Percentiles rank a stretch among this genome's conserved stretches.
Evolutionary conservation across 495 filamentous ascomycete species (phyloP).

Genomic region (Elaphomyces granulatus): DNA sequence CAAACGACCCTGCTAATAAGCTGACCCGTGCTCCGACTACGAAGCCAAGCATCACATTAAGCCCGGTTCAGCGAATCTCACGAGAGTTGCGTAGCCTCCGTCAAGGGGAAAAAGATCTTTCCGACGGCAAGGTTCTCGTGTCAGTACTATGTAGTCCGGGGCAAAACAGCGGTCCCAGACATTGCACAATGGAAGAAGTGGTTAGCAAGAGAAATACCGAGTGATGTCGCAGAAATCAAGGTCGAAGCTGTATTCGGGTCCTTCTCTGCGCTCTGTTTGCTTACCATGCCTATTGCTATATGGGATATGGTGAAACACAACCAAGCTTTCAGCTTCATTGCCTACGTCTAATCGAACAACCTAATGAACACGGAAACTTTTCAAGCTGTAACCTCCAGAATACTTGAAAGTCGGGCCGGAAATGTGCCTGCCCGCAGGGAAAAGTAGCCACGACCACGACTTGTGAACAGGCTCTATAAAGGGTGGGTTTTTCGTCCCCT

Average conservation of each 20-base stretch:
- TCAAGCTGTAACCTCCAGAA: neutral
- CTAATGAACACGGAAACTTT: neutral
- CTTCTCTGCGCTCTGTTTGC: conserved; percentile 1
- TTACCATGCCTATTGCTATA: conserved; percentile 3
- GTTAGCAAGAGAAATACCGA: conserved; percentile 1
- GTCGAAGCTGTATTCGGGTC: conserved; percentile 3
- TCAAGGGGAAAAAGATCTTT: neutral
- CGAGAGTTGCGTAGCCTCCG: neutral
- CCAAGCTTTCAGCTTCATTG: conserved; percentile 3
- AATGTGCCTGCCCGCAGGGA: too few relatives aligned
- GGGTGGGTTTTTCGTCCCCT: too few relatives aligned
- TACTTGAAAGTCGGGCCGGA: neutral
- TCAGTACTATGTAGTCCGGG: neutral
- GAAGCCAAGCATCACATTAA: conserved; percentile 1
- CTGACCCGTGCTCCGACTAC: neutral
- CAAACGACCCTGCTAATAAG: conserved; percentile 2
- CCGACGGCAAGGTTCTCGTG: conserved; percentile 4
- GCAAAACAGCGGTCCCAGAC: conserved; percentile 1
- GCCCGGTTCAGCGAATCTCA: neutral
- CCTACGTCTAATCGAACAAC: conserved; percentile 3
- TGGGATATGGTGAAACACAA: conserved; percentile 2
- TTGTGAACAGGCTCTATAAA: too few relatives aligned
- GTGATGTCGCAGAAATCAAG: conserved; percentile 3
- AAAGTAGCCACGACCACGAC: too few relatives aligned
- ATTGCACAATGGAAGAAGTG: conserved; percentile 1